Evolutionary conservation across 345 rosid genomes (phyloP).

Genomic region (Populus pruinosa): DNA sequence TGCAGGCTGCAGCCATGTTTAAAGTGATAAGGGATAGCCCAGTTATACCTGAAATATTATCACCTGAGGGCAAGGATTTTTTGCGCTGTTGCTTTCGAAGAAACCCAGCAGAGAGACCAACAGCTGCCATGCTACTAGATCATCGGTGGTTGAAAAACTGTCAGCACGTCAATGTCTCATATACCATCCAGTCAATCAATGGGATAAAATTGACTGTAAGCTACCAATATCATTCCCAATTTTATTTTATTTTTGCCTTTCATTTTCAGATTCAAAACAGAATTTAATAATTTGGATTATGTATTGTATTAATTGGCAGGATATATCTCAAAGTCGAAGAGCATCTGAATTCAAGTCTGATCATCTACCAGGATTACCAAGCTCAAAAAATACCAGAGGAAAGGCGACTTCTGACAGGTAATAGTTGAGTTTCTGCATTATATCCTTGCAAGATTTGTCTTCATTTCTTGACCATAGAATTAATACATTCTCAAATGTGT

Average conservation of each 20-base stretch:
- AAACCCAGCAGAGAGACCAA: conserved; percentile 86
- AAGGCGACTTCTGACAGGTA: conserved; percentile 49
- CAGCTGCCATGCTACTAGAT: conserved; percentile 68
- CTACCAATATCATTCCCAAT: conserved; percentile 1
- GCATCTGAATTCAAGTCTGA: conserved; percentile 41
- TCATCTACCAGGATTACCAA: conserved; percentile 27
- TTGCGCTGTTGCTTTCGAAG: conserved; percentile 70
- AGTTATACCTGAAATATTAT: conserved; percentile 68
- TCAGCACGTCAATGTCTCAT: conserved; percentile 36
- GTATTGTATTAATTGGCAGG: conserved; percentile 36
- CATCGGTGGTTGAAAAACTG: conserved; percentile 63
- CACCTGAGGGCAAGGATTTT: conserved; percentile 85
- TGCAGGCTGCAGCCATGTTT: conserved; percentile 97
- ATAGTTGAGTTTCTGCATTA: conserved; percentile 1
- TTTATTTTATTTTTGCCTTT: not conserved
- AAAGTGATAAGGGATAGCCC: conserved; percentile 84
- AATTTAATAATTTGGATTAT: not conserved
- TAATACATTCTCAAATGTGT: conserved; percentile 13
- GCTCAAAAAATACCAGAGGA: conserved; percentile 24
- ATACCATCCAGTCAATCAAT: conserved; percentile 27
- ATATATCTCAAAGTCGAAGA: conserved; percentile 38
- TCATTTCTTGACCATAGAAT: not conserved
- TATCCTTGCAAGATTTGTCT: not conserved
- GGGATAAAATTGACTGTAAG: conserved; percentile 55
- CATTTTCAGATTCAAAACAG: not conserved